Conservation (phyloP, 805 yeast genomes). For the Myxozyma kluyveri region DNA sequence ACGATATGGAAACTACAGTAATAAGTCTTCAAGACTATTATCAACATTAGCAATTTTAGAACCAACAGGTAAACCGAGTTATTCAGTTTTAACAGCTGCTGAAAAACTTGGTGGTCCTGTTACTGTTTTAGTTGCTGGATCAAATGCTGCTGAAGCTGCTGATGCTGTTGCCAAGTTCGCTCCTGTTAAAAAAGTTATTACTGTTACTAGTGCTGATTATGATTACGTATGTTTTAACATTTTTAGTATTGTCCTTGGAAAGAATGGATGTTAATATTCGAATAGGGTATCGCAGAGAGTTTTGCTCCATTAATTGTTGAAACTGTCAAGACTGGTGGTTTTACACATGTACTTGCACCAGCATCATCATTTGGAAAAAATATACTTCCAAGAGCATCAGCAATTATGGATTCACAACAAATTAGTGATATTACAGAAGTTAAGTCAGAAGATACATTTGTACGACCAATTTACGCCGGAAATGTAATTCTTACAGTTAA, state of each 20-base stretch:
- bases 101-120: constrained; percentile 65
- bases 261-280: neutral
- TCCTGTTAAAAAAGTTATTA: constrained; percentile 54
- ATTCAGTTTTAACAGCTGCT: constrained; percentile 75
- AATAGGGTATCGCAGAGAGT: constrained; percentile 65
- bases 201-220: constrained; percentile 57
- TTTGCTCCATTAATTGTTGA: constrained; percentile 64
- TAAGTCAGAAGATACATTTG: constrained; percentile 65
- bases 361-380: constrained; percentile 88
- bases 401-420: constrained; percentile 82
- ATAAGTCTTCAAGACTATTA: no score
- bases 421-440: constrained; percentile 76
- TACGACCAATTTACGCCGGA: constrained; percentile 95
- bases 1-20: no score
- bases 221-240: constrained; percentile 46
- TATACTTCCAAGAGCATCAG: constrained; percentile 81
- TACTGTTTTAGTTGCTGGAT: constrained; percentile 73
- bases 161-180: constrained; percentile 53
- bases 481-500: constrained; percentile 83
- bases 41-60: constrained; percentile 45
- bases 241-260: neutral
- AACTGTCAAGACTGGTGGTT: constrained; percentile 45
- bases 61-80: constrained; percentile 39
- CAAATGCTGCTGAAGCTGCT: constrained; percentile 51
- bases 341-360: constrained; percentile 72